Evolutionary conservation across 2,329 filamentous ascomycete genomes (phyloP).

Genomic region (Cucurbitaria berberidis): DNA sequence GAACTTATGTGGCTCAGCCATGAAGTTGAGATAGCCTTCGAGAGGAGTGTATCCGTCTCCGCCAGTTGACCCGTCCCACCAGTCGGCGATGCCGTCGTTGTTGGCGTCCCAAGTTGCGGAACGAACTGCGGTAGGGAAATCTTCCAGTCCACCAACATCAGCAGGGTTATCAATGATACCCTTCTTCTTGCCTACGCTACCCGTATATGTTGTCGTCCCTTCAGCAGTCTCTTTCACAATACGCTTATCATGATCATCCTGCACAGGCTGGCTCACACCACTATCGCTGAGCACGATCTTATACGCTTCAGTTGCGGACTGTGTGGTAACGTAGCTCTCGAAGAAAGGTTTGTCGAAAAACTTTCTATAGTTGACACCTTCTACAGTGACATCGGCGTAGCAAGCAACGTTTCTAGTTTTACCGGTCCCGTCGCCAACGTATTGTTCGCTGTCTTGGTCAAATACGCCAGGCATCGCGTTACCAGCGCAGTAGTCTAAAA

Average conservation of each 20-base stretch:
- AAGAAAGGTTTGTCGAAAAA: constrained; percentile 41
- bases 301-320: constrained; percentile 43
- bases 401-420: constrained; percentile 35
- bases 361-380: constrained; percentile 36
- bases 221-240: constrained; percentile 42
- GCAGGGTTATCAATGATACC: constrained; percentile 45
- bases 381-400: constrained; percentile 39
- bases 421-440: constrained; percentile 28
- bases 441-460: constrained; percentile 33
- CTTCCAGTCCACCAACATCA: constrained; percentile 45
- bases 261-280: constrained; percentile 39
- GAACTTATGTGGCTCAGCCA: constrained; percentile 45
- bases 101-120: constrained; percentile 41
- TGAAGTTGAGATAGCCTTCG: constrained; percentile 47
- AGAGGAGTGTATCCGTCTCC: constrained; percentile 42
- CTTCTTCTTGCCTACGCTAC: constrained; percentile 36
- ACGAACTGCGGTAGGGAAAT: constrained; percentile 36
- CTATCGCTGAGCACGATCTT: constrained; percentile 46
- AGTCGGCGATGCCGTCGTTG: constrained; percentile 45
- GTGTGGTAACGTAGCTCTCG: constrained; percentile 36
- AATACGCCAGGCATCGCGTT: constrained; percentile 44
- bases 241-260: constrained; percentile 44
- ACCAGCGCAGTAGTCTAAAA: constrained; percentile 37
- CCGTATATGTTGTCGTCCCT: constrained; percentile 39
- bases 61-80: constrained; percentile 45